Evolutionary conservation across 1,284 basidiomycete species (phyloP), one percentile per base, ranked within the genome.

Genomic region (Fomitopsis betulina): DNA sequence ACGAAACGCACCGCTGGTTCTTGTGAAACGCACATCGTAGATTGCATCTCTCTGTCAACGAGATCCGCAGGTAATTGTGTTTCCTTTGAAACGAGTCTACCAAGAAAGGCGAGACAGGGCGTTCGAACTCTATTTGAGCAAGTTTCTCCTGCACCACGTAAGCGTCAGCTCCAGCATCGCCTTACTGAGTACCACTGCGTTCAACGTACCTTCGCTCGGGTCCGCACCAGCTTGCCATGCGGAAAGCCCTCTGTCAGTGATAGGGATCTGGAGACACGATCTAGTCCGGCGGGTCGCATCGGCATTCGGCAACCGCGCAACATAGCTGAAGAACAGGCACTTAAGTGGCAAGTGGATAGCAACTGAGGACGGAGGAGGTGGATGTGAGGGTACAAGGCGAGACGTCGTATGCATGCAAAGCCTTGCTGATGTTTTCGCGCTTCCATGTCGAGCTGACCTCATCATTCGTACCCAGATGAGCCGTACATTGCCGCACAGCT

Each of bases 1-100:
- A 39, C 27, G 47, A 40, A 65, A 47, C 17, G 35, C 42, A 27
- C 21, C 15, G 1, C 32, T 42, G 30, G 23, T 40, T 3, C 47
- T 30, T 23, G 42, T 40, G 38, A 37, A 27, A 75, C 82, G 58
- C 65, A 89, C 93, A 95, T 73, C 93, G 81, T 56, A 96, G 75
- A 73, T 95, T 95, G 72, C 94, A 96, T 59, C 84, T 78, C 71
- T 96, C 93, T 0, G 93, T 94, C 43, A 95, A 75, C 3, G 91
- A 93, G 59, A 94, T 92, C 50, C 93, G 82, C 15, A 95, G 79
- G 70, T 95, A 95, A 70, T 91, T 86, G 70, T 95, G 93, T 55
- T 75, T 77, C 37, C 91, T 78, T 23, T 78, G 72, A 68, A 86
- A 92, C 2, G 82, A 78, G 68, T 94, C 91, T n/a, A 85, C 69